Evolutionary conservation across 768 basidiomycete genomes (phyloP), one percentile per base, ranked within the genome.

Genomic region (Kwoniella shandongensis): DNA sequence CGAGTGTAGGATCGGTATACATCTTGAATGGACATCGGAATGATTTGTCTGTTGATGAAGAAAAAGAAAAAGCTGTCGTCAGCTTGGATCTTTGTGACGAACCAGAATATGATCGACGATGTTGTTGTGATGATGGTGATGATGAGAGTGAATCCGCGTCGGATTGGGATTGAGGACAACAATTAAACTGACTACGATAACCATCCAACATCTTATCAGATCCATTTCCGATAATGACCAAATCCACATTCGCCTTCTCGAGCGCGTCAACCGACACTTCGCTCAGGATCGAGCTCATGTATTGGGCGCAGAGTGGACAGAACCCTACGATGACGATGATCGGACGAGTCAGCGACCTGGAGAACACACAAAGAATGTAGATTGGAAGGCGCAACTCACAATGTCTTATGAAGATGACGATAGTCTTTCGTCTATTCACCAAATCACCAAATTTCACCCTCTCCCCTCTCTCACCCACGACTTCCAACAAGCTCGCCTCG

Each of bases 271-370:
- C 72, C 63, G 82, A 60, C 62, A 85, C 73, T 44, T 81, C 79
- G 49, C 71, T 79, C 77, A 79, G 77, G 62, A 89, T 80, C 30
- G 84, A 86, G 39, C 83, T 80, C 81, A 92, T 84, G 74, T 93
- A 96, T 74, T 94, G 91, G 69, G 91, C 89, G 74, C 88, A 90
- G 12, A 85, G 76, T 0, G 88, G 86, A 70, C 90, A 92, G 57
- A 66, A 73, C 70, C 82, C 84, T 83, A 39, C 51, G 6, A 27
- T 32, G 26, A 44, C 10, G 17, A 39, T 20, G 2, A n/a, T n/a
- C n/a, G n/a, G 17, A 18, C 18, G 18, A 36, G 11, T 18, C 44
- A 13, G 15, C 5, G 25, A 13, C n/a, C n/a, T n/a, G n/a, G n/a
- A n/a, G n/a, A n/a, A n/a, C 59, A 17, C n/a, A n/a, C n/a, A n/a